A percentile compares a stretch with the other conserved stretches of the same genome.
Evolutionary conservation across 2,329 filamentous ascomycete genomes (phyloP).

Genomic region (Thielaviopsis musarum): DNA sequence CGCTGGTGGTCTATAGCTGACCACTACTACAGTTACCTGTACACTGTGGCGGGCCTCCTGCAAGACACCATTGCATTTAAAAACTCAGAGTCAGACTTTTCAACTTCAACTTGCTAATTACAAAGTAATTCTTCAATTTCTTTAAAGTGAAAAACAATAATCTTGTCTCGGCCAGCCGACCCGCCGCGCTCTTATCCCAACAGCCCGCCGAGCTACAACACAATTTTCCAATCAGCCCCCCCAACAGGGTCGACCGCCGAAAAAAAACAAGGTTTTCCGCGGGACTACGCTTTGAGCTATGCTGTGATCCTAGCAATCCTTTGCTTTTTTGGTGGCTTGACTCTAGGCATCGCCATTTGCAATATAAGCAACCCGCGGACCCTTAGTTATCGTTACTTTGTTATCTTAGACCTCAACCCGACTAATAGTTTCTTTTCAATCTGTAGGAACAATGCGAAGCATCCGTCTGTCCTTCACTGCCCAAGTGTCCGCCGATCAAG

Average conservation of each 20-base stretch:
- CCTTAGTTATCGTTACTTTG: neutral
- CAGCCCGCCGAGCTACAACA: neutral
- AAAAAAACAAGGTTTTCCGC: neutral
- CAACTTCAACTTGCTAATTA: too few species aligned
- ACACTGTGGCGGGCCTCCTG: too few species aligned
- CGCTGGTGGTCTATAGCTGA: too few species aligned
- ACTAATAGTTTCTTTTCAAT: neutral
- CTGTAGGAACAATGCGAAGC: neutral
- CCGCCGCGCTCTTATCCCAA: too few species aligned
- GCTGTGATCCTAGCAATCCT: neutral
- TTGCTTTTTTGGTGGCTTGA: neutral
- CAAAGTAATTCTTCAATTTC: too few species aligned
- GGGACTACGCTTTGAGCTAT: neutral
- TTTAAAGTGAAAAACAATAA: too few species aligned
- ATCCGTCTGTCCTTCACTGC: neutral
- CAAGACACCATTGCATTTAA: too few species aligned
- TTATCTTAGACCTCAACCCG: too few species aligned
- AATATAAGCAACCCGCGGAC: neutral
- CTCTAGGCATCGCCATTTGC: neutral
- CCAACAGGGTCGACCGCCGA: neutral
- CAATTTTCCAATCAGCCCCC: neutral
- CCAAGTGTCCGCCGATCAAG: neutral
- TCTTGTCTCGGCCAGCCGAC: too few species aligned
- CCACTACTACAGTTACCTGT: too few species aligned
- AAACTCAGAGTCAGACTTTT: too few species aligned